Evolutionary conservation across 164 flowering plant genomes (phyloP), one percentile per base, ranked within the genome.

Genomic region (Vitis rotundifolia): DNA sequence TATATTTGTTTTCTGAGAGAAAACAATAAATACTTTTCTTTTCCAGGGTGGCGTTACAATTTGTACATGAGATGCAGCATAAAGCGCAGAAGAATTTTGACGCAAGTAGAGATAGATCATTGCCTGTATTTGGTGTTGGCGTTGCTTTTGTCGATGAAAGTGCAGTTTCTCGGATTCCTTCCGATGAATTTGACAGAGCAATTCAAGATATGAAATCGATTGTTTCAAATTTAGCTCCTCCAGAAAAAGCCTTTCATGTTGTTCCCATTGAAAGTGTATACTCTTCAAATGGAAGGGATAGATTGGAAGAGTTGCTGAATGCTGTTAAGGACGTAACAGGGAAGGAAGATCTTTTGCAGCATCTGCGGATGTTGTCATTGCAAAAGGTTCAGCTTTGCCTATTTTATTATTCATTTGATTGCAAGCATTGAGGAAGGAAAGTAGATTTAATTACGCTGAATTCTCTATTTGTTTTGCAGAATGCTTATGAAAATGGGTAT

Each of bases 81-180:
- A 92, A 82, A 80, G 85, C 97, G 56, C 92, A 82, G 59, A 85
- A 76, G 80, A 93, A 93, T 78, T 88, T 81, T 63, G 93, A 91
- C 66, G 98, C 99, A 22, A 87, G 94, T 76, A 91, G 80, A 74
- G 97, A 91, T 76, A 83, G 85, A 74, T 80, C 89, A 1, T 76
- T 89, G 52, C 92, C 91, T 0, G 99, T 93, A 7, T 96, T 96
- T 83, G 89, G 89, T 68, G 94, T 96, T 67, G 98, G 98, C 61
- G 96, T 91, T 78, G 94, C 89, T 62, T 88, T 85, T 70, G 61
- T 93, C 65, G 92, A 89, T 80, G 97, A 96, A 71, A 81, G 80
- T 68, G 68, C 80, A 8, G 59, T 73, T 73, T 68, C 37, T 70
- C 49, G 81, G 11, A 14, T 72, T 64, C 55, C 83, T 51, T 74